Evolutionary conservation across 2,329 filamentous ascomycete genomes (phyloP).

Genomic region (Penicillium crustosum): DNA sequence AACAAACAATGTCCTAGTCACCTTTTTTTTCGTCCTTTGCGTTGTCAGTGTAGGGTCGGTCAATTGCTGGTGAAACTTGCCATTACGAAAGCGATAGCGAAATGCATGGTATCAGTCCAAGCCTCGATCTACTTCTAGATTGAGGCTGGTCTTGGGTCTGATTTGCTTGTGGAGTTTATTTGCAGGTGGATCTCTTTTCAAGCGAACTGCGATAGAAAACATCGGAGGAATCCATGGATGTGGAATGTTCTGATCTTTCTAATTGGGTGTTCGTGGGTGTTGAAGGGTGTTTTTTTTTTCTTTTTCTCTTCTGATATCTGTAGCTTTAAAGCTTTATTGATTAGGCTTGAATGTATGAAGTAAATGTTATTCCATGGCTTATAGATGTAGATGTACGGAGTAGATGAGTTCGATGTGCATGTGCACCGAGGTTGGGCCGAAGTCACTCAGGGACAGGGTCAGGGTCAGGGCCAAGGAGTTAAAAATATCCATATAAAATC

Average conservation of each 20-base stretch:
- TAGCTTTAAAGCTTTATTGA: not conserved
- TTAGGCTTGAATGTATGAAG: not conserved
- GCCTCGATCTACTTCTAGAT: not conserved
- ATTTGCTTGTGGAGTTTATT: conserved; percentile 8
- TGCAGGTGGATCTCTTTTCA: conserved; percentile 4
- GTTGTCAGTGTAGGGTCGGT: not conserved
- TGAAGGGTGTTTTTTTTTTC: not conserved
- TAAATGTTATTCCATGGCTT: not conserved
- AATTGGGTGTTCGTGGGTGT: conserved; percentile 6
- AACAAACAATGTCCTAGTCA: not conserved
- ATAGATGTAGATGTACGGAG: too few species aligned
- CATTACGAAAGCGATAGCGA: conserved; percentile 7
- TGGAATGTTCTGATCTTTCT: not conserved
- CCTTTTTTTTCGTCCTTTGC: not conserved
- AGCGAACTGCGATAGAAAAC: conserved; percentile 1
- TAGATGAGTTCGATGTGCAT: not conserved
- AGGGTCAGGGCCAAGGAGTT: not conserved
- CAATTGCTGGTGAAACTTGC: not conserved
- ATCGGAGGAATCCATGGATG: not conserved
- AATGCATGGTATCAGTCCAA: conserved; percentile 1
- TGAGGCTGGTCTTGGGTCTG: not conserved
- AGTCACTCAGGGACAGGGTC: conserved; percentile 2
- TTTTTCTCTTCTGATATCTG: not conserved
- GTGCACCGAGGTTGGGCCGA: not conserved
- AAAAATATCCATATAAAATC: too few species aligned